phyloP scores from a whole-genome alignment of 345 rosid genomes.

The Acer campestre region DNA sequence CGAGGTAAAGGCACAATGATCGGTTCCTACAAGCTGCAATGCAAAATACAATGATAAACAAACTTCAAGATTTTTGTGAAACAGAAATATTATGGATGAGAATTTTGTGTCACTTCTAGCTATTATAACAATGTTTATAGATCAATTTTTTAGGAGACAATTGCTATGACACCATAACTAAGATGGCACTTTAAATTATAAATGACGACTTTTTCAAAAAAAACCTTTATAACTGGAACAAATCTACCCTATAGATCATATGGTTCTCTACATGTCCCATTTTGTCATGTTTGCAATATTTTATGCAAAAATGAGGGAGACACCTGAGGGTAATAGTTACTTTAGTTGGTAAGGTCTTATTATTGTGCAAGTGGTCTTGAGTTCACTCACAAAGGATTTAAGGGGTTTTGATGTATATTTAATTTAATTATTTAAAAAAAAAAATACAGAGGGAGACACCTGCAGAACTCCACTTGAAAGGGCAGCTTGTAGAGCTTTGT shows the following conservation, averaged over 20 bases:
- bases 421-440: background rate
- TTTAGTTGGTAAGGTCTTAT: background rate
- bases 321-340: conserved; percentile 47
- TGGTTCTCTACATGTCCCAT: background rate
- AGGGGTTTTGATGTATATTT: background rate
- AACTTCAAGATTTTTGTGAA: background rate
- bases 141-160: background rate
- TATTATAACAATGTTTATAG: background rate
- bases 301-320: conserved; percentile 15
- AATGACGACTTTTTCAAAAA: background rate
- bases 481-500: conserved; percentile 88
- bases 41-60: conserved; percentile 21
- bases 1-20: conserved; percentile 86
- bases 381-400: background rate
- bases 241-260: conserved; percentile 9
- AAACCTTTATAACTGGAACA: background rate
- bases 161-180: background rate
- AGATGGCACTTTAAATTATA: background rate
- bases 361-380: background rate
- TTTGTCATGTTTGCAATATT: background rate
- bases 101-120: background rate
- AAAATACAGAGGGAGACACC: conserved; percentile 40
- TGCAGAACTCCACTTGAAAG: conserved; percentile 91
- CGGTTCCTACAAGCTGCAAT: conserved; percentile 95
- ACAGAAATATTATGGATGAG: background rate